Conservation (phyloP, 441 rosid genomes). For the Dalechampia spathulata region DNA sequence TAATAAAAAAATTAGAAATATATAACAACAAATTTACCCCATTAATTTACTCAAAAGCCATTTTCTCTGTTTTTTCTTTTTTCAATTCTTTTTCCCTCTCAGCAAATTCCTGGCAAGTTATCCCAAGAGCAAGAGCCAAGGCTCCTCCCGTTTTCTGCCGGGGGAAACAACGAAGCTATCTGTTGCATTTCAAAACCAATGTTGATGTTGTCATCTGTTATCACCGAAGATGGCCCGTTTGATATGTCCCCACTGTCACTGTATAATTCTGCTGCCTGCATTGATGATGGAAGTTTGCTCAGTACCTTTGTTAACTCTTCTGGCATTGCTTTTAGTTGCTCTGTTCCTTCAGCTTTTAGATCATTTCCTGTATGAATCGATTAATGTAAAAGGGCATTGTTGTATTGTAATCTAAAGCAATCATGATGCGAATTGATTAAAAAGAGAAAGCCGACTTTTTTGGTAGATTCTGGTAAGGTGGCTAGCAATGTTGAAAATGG, state of each 20-base stretch:
- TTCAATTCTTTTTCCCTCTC: no score
- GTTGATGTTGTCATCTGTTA: conserved; percentile 45
- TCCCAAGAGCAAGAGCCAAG: conserved; percentile 45
- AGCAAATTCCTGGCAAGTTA: conserved; percentile 49
- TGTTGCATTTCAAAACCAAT: conserved; percentile 65
- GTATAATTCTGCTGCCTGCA: conserved; percentile 34
- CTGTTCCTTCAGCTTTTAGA: conserved; percentile 34
- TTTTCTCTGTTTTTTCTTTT: no score
- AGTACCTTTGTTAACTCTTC: conserved; percentile 41
- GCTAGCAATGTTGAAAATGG: no score
- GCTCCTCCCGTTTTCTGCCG: conserved; percentile 26
- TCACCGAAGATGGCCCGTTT: conserved; percentile 41
- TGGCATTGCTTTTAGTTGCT: conserved; percentile 28
- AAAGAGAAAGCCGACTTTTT: no score
- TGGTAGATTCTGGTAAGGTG: no score
- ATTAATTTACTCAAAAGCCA: no score
- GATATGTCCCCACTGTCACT: conserved; percentile 43
- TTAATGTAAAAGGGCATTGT: no score
- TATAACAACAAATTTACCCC: no score
- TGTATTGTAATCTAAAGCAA: no score
- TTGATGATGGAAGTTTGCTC: conserved; percentile 17
- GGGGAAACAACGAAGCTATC: conserved; percentile 45
- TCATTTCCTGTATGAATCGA: conserved; percentile 24
- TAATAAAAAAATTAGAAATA: no score
- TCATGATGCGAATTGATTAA: no score